These are phyloP conservation scores for Phyllosticta ampelicida DNA, from an alignment of 2,329 filamentous ascomycete species.

Conservation along the genomic window DNA sequence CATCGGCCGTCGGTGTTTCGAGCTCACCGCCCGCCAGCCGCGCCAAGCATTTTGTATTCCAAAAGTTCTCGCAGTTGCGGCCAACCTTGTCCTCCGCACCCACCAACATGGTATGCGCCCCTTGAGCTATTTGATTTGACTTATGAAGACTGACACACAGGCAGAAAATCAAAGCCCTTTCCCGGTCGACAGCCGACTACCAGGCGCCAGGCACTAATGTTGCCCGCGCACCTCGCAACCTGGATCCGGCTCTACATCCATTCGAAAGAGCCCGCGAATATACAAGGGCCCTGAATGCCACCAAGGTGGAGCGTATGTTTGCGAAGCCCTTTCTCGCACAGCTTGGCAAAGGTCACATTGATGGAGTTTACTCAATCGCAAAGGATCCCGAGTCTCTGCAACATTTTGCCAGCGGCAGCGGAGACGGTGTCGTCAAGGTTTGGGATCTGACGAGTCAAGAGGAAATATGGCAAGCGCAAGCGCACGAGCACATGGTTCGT, in stretches of 20 bases:
- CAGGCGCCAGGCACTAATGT: constrained; percentile 58
- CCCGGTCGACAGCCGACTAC: constrained; percentile 51
- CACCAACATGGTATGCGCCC: constrained; percentile 7
- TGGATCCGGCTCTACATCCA: constrained; percentile 78
- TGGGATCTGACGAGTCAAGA: constrained; percentile 69
- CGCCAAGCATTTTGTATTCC: background rate
- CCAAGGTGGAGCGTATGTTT: constrained; percentile 91
- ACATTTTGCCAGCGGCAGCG: constrained; percentile 38
- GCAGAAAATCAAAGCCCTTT: constrained; percentile 47
- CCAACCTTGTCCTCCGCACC: constrained; percentile 7
- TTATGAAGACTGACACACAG: background rate
- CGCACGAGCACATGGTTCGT: constrained; percentile 91
- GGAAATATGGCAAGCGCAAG: constrained; percentile 66
- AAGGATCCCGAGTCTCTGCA: constrained; percentile 32
- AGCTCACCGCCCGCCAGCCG: constrained; percentile 5
- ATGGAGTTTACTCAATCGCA: constrained; percentile 51
- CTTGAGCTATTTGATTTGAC: background rate
- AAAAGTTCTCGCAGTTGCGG: constrained; percentile 11
- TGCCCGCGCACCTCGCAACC: constrained; percentile 54
- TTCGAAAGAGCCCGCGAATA: constrained; percentile 88
- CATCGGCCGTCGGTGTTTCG: background rate
- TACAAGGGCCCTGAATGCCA: constrained; percentile 67
- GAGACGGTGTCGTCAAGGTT: constrained; percentile 82
- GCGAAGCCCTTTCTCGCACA: constrained; percentile 74
- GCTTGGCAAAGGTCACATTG: constrained; percentile 81